Evolutionary conservation across 768 basidiomycete species (phyloP), one percentile per base, ranked within the genome.

Genomic region (Rhodotorula paludigena): DNA sequence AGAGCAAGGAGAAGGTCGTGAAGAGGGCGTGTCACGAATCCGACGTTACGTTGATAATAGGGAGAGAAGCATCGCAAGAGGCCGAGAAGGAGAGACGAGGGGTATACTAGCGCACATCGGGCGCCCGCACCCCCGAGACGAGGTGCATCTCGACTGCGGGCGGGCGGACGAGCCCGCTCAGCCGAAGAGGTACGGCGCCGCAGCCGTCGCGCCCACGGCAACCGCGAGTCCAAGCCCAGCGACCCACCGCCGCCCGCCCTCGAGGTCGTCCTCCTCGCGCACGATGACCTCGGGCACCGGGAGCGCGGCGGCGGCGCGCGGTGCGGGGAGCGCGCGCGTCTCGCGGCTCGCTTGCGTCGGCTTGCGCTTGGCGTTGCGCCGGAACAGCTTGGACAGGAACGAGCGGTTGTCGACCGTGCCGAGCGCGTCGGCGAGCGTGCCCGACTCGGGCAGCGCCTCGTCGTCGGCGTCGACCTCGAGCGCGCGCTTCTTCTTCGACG

Each of bases 181-280:
- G 23, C 71, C 71, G 25, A 72, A 72, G 21, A 72, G 57, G 63
- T 68, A 72, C n/a, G 71, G 71, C 28, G 71, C 71, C 11, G 71
- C 71, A 6, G 71, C 71, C 11, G 71, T 72, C 28, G 71, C 71
- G 4, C 66, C 66, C 11, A 72, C 71, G 6, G 71, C 71, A 16
- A 68, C 66, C 0, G 71, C 71, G n/a, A 72, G 36, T 0, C 71
- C 71, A 11, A 72, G 49, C 1, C 71, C 71, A 0, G 71, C 71
- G 10, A 56, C 54, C 71, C 71, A 72, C 39, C 71, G 30, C 52
- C 71, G 33, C 1, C 60, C 66, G 33, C 32, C 35, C 25, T 60
- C 52, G 6, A 38, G n/a, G 41, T 57, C 59, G 28, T 53, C 62
- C 62, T 64, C 57, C 48, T 72, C 70, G 16, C 56, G 47, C 11